Evolutionary conservation across 2,329 filamentous ascomycete species (phyloP), one percentile per base, ranked within the genome.

Genomic region (Elsinoe perseae): DNA sequence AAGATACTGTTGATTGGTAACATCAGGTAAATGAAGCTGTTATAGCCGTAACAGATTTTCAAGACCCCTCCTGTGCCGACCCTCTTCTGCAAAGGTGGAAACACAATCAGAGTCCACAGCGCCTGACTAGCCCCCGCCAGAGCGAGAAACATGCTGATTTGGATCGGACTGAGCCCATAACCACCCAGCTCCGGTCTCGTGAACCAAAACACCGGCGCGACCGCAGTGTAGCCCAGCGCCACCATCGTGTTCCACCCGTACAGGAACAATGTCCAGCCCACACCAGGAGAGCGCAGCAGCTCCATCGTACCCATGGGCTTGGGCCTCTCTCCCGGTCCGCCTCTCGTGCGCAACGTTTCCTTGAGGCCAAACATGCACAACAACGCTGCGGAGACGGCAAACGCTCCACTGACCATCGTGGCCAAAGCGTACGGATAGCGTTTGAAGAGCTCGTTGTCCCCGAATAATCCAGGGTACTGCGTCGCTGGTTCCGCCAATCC

Each of bases 171-270:
- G 67, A 90, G 85, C 2, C 77, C 80, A 48, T 83, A 78, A 0
- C 88, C 88, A 30, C 87, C 87, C 0, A 84, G 75, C 0, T 65
- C 4, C 4, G 85, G 63, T 2, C 77, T 74, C 0, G 84, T 88
- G 69, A 79, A 90, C 71, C 82, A 82, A 66, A 84, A 85, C 1
- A 91, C 77, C 0, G 86, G 84, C 1, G 80, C 66, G 36, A 90
- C 70, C 12, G 86, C 85, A 0, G 87, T 91, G 68, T 85, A 91
- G 1, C 81, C 77, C 59, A 86, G 83, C 0, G 82, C 86, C 3
- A 91, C 78, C 2, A 89, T 68, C 77, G 84, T 84, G 38, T 82
- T 75, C 65, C 87, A 80, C 1, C 75, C 77, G 66, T 85, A 88
- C 38, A 84, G 73, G 65, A 79, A 81, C 2, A 92, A 73, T 1